phyloP scores from a whole-genome alignment of 306 rosid genomes.

The Pachyrhizus erosus region DNA sequence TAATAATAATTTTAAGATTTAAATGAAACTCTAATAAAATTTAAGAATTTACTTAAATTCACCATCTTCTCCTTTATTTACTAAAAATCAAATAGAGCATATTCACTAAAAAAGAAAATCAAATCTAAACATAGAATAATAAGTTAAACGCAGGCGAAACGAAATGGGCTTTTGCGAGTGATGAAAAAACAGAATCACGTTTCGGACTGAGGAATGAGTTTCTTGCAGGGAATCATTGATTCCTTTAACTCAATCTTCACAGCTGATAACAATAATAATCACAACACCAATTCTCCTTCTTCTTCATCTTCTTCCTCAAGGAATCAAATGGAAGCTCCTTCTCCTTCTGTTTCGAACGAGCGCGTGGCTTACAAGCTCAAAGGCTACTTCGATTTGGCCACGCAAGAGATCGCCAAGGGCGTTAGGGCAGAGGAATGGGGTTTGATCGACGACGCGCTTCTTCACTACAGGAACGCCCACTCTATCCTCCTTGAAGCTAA shows the following conservation, averaged over 20 bases:
- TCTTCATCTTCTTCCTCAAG: conserved; percentile 42
- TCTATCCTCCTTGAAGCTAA: conserved; percentile 80
- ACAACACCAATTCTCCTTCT: neutral
- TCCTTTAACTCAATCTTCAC: conserved; percentile 69
- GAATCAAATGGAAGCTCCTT: conserved; percentile 65
- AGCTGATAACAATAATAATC: neutral
- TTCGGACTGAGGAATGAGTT: conserved; percentile 51
- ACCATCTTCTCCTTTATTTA: too few relatives aligned
- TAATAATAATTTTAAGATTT: too few relatives aligned
- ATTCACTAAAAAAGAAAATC: neutral
- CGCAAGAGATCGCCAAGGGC: conserved; percentile 87
- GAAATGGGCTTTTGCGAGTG: neutral
- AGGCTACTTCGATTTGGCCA: conserved; percentile 88
- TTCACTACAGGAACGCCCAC: conserved; percentile 76
- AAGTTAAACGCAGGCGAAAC: neutral
- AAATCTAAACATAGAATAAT: neutral
- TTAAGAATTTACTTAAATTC: too few relatives aligned
- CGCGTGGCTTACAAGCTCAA: conserved; percentile 92
- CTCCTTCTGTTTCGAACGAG: conserved; percentile 74
- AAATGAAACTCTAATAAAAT: too few relatives aligned
- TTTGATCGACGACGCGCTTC: conserved; percentile 76
- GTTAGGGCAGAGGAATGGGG: conserved; percentile 99
- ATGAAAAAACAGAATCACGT: conserved; percentile 40
- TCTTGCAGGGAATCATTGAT: conserved; percentile 70
- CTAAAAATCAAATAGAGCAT: neutral